phyloP scores from a whole-genome alignment of 2,329 filamentous ascomycete genomes.

The Esteya vermicola region DNA sequence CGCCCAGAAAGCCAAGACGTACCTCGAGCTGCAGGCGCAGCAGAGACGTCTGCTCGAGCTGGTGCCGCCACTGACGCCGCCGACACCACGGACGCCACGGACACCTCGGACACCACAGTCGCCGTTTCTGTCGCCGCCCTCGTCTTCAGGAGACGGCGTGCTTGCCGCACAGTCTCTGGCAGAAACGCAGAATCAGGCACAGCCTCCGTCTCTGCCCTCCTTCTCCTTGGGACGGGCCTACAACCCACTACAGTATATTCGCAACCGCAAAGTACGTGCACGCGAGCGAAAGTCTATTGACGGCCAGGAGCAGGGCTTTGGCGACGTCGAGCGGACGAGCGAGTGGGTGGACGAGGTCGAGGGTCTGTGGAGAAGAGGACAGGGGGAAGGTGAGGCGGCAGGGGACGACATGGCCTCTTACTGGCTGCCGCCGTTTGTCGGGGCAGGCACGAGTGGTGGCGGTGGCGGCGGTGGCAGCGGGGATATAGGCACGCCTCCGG shows the following conservation, averaged over 20 bases:
- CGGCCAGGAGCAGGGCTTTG: conserved; percentile 62
- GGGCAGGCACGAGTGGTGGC: too few species aligned
- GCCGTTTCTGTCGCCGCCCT: too few species aligned
- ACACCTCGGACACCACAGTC: too few species aligned
- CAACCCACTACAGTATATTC: conserved; percentile 84
- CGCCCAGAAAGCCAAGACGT: conserved; percentile 69
- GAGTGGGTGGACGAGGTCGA: conserved; percentile 64
- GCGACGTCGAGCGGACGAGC: conserved; percentile 55
- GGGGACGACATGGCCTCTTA: too few species aligned
- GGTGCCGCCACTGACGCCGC: conserved; percentile 57
- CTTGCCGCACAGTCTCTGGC: too few species aligned
- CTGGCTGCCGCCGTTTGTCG: conserved; percentile 30
- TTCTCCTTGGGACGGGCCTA: conserved; percentile 51
- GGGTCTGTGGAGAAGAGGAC: conserved; percentile 28
- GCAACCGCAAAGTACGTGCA: conserved; percentile 74
- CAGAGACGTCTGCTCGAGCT: conserved; percentile 69
- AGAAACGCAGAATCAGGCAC: too few species aligned
- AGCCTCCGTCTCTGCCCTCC: conserved; percentile 11
- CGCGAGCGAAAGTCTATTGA: conserved; percentile 64
- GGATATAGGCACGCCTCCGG: too few species aligned
- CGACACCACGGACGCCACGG: conserved; percentile 14
- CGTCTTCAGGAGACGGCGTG: too few species aligned
- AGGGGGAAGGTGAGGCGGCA: too few species aligned
- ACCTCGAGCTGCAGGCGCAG: conserved; percentile 75
- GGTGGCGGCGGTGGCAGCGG: too few species aligned